Evolutionary conservation across 441 rosid species (phyloP).

Genomic region (Gossypium lobatum): DNA sequence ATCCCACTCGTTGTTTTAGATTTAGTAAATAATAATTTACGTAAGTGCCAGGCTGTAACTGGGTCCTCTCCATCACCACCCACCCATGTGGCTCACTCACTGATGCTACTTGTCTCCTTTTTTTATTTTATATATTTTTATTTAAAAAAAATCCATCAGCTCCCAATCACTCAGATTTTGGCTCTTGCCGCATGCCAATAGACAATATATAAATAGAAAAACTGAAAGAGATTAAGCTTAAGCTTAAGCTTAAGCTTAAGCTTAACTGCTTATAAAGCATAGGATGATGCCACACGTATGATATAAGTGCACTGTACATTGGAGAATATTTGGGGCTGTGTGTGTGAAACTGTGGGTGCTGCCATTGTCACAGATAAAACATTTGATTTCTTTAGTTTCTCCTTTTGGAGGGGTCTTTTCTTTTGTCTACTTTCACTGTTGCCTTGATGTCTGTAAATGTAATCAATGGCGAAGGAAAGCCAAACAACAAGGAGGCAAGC

Average conservation of each 20-base stretch:
- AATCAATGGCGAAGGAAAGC: background rate
- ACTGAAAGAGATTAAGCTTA: background rate
- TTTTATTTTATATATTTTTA: too few species aligned
- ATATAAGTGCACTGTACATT: slow-evolving; percentile 6
- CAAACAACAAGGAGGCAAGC: background rate
- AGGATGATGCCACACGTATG: background rate
- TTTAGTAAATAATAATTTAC: background rate
- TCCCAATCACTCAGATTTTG: background rate
- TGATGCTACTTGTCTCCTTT: background rate
- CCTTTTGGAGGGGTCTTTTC: background rate
- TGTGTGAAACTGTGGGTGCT: background rate
- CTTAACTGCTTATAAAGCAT: too few species aligned
- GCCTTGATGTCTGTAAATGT: slow-evolving; percentile 13
- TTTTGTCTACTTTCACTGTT: background rate
- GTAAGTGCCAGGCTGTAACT: slow-evolving; percentile 30
- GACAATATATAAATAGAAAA: background rate
- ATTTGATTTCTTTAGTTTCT: background rate
- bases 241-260: too few species aligned
- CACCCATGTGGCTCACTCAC: slow-evolving; percentile 27
- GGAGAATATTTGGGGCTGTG: slow-evolving; percentile 31
- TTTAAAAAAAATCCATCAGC: background rate
- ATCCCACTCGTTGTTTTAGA: background rate
- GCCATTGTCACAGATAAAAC: background rate
- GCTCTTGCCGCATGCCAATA: background rate
- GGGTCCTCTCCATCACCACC: slow-evolving; percentile 21